Percentiles rank a stretch among this genome's conserved stretches.
Evolutionary conservation across 192 early-diverging fungal species (phyloP).

Genomic region (Coemansia sp.): DNA sequence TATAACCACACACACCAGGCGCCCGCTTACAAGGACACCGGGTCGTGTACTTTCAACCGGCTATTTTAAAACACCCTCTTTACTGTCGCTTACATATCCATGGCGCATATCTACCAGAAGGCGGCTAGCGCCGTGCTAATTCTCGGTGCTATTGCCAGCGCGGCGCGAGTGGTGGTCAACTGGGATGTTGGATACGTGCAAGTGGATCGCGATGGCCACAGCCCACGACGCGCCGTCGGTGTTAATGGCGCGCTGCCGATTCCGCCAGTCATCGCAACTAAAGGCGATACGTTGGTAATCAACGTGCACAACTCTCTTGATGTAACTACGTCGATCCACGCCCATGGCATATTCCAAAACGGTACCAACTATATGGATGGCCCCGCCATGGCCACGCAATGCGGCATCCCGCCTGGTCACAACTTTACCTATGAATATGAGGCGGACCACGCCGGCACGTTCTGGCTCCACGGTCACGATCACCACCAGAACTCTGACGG

Average conservation of each 20-base stretch:
- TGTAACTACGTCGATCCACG: slow-evolving; percentile 63
- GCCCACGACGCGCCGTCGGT: slow-evolving; percentile 60
- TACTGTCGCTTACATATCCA: not conserved
- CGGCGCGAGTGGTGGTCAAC: slow-evolving; percentile 24
- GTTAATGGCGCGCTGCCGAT: slow-evolving; percentile 65
- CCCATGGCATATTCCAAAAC: slow-evolving; percentile 78
- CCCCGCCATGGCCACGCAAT: slow-evolving; percentile 65
- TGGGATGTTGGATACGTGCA: slow-evolving; percentile 65
- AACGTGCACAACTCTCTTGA: slow-evolving; percentile 51
- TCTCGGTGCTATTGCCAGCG: not conserved
- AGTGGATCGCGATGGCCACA: slow-evolving; percentile 64
- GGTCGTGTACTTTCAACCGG: not conserved
- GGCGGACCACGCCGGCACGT: slow-evolving; percentile 63
- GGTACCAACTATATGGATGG: slow-evolving; percentile 70
- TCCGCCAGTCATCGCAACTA: slow-evolving; percentile 10
- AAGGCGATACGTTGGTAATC: slow-evolving; percentile 32
- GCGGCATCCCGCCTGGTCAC: slow-evolving; percentile 65
- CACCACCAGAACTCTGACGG: slow-evolving; percentile 76
- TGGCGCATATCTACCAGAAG: not conserved
- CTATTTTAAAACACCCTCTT: not conserved
- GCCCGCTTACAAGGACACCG: not conserved
- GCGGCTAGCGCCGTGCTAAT: not conserved
- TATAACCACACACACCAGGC: not conserved
- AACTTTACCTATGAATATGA: slow-evolving; percentile 66
- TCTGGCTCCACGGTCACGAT: slow-evolving; percentile 78